Evolutionary conservation across 2,329 filamentous ascomycete genomes (phyloP), one percentile per base, ranked within the genome.

Genomic region (Aspergillus melleus): DNA sequence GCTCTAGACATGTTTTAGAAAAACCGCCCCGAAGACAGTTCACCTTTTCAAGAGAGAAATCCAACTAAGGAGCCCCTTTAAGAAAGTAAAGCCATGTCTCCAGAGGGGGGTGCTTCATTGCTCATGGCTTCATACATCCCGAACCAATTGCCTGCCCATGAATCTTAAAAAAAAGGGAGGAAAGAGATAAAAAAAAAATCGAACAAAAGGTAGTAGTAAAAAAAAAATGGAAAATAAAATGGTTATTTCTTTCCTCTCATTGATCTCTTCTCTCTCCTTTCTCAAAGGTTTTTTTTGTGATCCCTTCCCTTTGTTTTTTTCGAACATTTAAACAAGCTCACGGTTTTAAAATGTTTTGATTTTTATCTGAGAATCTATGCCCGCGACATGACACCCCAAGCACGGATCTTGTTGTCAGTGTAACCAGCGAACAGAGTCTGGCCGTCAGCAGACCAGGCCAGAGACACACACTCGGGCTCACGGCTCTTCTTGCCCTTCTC

Each of bases 371-470:
- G 72, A 63, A 72, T 75, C 72, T 91, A 93, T 83, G 90, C 91
- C 82, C 92, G 88, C 81, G 91, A 95, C 92, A 96, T 96, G 78
- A 96, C 92, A 84, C 92, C 92, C 92, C 92, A 96, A 74, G 91
- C 92, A 76, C 93, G 91, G 85, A 96, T 96, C 85, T 96, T 90
- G 89, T 97, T 98, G 86, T 99, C 95, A 75, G 95, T 99, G 89
- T 99, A 99, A 83, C 95, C 95, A 80, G 95, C 93, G 83, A 99
- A 99, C 81, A 99, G 86, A 78, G 95, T 98, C 89, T 98, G 94
- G 80, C 95, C 95, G 77, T 99, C 95, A 78, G 93, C 94, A 80
- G 88, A 92, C 95, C 95, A 99, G 79, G 94, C 94, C 83, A 99
- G 87, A 80, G 88, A 92, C 77, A 99, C 89, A 82, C 94, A 98